Conservation (phyloP, 495 filamentous ascomycete species). For the Amniculicola lignicola region DNA sequence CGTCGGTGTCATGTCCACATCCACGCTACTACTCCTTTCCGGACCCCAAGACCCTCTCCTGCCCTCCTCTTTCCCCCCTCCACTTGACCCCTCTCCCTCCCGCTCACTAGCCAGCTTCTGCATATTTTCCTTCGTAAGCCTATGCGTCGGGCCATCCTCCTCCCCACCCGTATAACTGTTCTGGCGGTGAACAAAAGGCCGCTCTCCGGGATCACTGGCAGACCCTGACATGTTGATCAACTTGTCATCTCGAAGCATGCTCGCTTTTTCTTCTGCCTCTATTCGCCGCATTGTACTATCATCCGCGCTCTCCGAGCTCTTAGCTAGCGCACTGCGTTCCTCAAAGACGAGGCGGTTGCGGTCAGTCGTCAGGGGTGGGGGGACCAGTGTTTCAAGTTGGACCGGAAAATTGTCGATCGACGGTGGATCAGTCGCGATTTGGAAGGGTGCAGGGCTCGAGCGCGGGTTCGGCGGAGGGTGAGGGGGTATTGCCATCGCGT, state of each 20-base stretch:
- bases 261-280: slow-evolving; percentile 49
- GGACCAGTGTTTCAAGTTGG: slow-evolving; percentile 29
- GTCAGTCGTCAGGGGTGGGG: slow-evolving; percentile 11
- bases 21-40: too few species aligned
- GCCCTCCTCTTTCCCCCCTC: too few species aligned
- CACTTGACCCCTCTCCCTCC: too few species aligned
- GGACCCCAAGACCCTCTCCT: too few species aligned
- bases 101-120: slow-evolving; percentile 8
- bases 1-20: too few species aligned
- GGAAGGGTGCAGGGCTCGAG: not conserved
- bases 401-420: slow-evolving; percentile 5
- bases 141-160: slow-evolving; percentile 1
- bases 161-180: not conserved
- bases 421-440: slow-evolving; percentile 17
- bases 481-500: too few species aligned
- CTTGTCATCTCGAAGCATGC: slow-evolving; percentile 47
- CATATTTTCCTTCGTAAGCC: slow-evolving; percentile 25
- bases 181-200: slow-evolving; percentile 20
- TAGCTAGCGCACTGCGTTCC: slow-evolving; percentile 24
- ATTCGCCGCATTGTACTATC: slow-evolving; percentile 37
- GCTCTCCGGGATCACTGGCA: too few species aligned
- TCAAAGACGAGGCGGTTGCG: slow-evolving; percentile 31
- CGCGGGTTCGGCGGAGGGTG: slow-evolving; percentile 1
- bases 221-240: slow-evolving; percentile 43
- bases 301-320: slow-evolving; percentile 29